Evolutionary conservation across 2,329 filamentous ascomycete genomes (phyloP).

Genomic region (Cordyceps militaris): DNA sequence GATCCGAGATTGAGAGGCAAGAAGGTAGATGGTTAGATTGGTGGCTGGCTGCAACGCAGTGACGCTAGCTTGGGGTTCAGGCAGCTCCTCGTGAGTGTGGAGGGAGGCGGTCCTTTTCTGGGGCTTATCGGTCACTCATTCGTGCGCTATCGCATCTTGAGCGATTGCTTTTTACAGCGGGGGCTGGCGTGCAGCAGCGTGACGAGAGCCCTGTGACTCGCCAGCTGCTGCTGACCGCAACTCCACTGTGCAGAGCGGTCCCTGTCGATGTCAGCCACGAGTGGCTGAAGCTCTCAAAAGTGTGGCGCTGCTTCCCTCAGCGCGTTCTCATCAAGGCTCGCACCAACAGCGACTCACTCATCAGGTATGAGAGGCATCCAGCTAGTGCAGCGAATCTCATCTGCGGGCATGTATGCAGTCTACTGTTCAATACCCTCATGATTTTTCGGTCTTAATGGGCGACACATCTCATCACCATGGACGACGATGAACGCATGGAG

Average conservation of each 20-base stretch:
- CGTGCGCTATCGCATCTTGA: neutral
- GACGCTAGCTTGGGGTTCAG: constrained; percentile 13
- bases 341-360: neutral
- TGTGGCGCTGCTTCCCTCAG: neutral
- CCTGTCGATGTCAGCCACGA: neutral
- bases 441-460: neutral
- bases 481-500: constrained; percentile 24
- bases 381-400: neutral
- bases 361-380: neutral
- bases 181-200: constrained; percentile 19
- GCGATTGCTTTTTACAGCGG: neutral
- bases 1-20: neutral
- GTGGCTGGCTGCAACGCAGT: constrained; percentile 5
- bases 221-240: constrained; percentile 1
- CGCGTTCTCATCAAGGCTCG: neutral
- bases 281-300: neutral
- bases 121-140: neutral
- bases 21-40: constrained; percentile 1
- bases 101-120: neutral
- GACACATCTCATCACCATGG: neutral
- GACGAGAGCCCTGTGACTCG: constrained; percentile 27
- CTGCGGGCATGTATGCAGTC: neutral
- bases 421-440: neutral
- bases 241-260: neutral
- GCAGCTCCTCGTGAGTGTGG: neutral